Evolutionary conservation across 2,329 filamentous ascomycete genomes (phyloP), one percentile per base, ranked within the genome.

Genomic region (Aureobasidium leucospermi): DNA sequence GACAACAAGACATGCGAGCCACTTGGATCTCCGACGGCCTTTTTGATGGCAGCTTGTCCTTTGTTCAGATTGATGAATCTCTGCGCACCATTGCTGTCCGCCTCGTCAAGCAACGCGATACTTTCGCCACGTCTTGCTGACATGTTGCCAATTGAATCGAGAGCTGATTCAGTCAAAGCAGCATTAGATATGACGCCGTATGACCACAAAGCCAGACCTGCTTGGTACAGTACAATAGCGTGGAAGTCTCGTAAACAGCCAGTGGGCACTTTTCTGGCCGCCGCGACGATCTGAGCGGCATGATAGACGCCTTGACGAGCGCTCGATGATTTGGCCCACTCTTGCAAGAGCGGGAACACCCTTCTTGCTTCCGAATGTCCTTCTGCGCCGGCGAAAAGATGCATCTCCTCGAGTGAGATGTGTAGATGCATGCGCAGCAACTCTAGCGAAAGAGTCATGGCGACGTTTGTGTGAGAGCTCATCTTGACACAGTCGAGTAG

Each of bases 221-320:
- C 85, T 67, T 89, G 86, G 67, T 89, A 87, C 0, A 89, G 79
- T 0, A 82, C 84, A 6, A 89, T 81, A 0, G 86, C 85, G 62
- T 84, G 82, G 68, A 89, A 89, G 63, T 86, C 84, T 59, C 69
- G 70, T 28, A 72, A 68, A 9, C 71, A 63, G 9, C 69, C 68
- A n/a, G 65, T 64, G 29, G 67, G 69, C 5, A 73, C 64, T 15
- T 68, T 67, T 45, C 83, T 81, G 1, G 84, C 85, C 42, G 81
- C 79, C 7, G 84, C 79, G 5, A 89, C 68, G 1, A 87, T 78
- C 69, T 88, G 87, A 0, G 84, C 86, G 1, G 87, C 86, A 64
- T 86, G 84, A 81, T 83, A 89, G 0, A 88, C 68, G 9, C 85
- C 82, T 62, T 81, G 80, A 31, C 85, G 77, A 7, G 84, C 80